A percentile compares a stretch with the other conserved stretches of the same genome.
Conservation (phyloP, 768 basidiomycete species). For the Lactarius evosmus region DNA sequence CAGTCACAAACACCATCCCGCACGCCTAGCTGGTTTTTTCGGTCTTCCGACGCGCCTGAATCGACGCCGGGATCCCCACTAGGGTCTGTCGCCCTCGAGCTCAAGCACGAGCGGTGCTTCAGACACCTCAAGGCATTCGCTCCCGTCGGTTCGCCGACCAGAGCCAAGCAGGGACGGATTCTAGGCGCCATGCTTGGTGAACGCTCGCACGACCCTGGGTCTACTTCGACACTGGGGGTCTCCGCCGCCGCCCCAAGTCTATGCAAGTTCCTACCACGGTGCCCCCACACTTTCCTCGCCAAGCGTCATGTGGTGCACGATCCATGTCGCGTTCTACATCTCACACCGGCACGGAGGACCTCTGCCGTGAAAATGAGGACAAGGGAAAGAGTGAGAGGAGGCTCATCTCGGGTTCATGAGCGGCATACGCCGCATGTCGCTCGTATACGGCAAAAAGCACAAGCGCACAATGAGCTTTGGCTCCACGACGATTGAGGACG, state of each 20-base stretch:
- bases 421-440: conserved; percentile 59
- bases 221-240: conserved; percentile 32
- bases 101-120: conserved; percentile 36
- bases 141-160: conserved; percentile 30
- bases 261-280: conserved; percentile 40
- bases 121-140: conserved; percentile 33
- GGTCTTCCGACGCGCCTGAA: conserved; percentile 36
- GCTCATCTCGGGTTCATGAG: conserved; percentile 56
- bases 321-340: conserved; percentile 22
- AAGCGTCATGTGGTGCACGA: conserved; percentile 33
- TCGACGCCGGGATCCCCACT: conserved; percentile 44
- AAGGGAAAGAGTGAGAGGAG: conserved; percentile 31
- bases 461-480: conserved; percentile 57
- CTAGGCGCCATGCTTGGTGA: conserved; percentile 16
- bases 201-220: conserved; percentile 29
- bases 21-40: conserved; percentile 49
- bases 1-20: conserved; percentile 31
- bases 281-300: conserved; percentile 29
- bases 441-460: conserved; percentile 49
- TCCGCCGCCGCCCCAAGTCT: conserved; percentile 39
- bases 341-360: conserved; percentile 23
- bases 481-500: conserved; percentile 33
- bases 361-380: background rate
- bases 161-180: conserved; percentile 28
- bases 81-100: conserved; percentile 32